Conservation (phyloP, 495 filamentous ascomycete species). For the Neurospora sp. region DNA sequence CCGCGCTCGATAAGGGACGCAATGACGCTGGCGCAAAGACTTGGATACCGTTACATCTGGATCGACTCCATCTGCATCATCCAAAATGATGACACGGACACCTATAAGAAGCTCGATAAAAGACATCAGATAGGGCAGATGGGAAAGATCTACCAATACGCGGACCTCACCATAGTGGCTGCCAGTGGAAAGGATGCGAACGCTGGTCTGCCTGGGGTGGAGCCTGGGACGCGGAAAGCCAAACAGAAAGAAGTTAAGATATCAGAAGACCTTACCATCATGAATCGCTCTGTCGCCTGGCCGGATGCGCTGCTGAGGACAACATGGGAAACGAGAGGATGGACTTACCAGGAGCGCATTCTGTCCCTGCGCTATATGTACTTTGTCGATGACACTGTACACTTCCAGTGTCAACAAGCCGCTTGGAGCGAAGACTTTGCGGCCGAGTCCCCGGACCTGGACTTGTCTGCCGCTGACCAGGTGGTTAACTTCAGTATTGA, state of each 20-base stretch:
- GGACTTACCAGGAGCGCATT: not conserved
- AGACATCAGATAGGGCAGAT: slow-evolving; percentile 15
- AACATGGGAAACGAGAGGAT: not conserved
- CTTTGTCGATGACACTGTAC: not conserved
- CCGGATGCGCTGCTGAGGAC: not conserved
- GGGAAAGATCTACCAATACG: slow-evolving; percentile 10
- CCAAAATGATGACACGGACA: slow-evolving; percentile 15
- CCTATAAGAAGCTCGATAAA: slow-evolving; percentile 3
- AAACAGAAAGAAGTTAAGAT: not conserved
- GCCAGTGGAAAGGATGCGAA: not conserved
- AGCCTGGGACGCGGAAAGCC: not conserved
- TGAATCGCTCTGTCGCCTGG: not conserved
- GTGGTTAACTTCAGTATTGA: not conserved
- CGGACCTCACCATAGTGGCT: slow-evolving; percentile 1
- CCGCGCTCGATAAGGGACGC: not conserved
- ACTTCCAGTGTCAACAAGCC: not conserved
- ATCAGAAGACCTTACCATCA: not conserved
- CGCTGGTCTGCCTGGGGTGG: not conserved
- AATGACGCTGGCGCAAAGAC: not conserved
- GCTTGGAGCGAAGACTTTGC: not conserved
- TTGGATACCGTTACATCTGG: slow-evolving; percentile 11
- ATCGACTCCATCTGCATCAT: slow-evolving; percentile 23
- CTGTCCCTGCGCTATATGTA: not conserved
- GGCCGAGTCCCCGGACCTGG: not conserved
- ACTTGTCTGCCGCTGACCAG: not conserved